Evolutionary conservation across 305 asterid species (phyloP), one percentile per base, ranked within the genome.

Genomic region (Fraxinus velutina): DNA sequence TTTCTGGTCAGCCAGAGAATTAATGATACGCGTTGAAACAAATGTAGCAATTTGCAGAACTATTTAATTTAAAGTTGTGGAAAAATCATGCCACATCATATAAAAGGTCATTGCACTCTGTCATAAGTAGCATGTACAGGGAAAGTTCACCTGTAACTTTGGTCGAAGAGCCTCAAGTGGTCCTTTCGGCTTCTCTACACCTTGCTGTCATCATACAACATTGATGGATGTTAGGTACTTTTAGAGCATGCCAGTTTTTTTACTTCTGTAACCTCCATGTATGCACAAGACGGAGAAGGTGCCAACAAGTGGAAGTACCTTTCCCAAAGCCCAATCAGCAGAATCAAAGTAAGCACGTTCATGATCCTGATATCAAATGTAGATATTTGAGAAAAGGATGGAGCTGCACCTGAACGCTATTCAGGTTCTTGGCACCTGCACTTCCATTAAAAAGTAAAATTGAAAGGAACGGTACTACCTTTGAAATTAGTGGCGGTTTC

Each of bases 251-350:
- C 32, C 47, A 4, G 21, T 55, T 19, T 76, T 9, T 9, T 29
- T 12, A 57, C n/a, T 50, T 4, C 79, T 34, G 77, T 22, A 78
- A 81, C 24, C 64, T 55, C 64, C 64, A 55, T 44, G 33, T 73
- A 83, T 32, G 62, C 76, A 81, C n/a, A 75, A 81, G 37, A 73
- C 73, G 34, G 55, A 75, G 24, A 34, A 52, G 22, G 36, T 62
- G 78, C 33, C 80, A 52, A 78, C 57, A 80, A 66, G 78, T 76
- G 9, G 42, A 50, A 84, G 55, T 89, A 95, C 98, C 99, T 95
- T 95, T 73, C 98, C 98, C 84, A 95, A 88, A 87, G 98, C 99
- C 99, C 99, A 95, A 78, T 95, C 99, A 86, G 99, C 99, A 85
- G 99, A 95, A 86, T 95, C 99, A 83, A 92, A 95, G 86, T 91